Evolutionary conservation across 1,139 yeast genomes (phyloP).

Genomic region (Candida sp.): DNA sequence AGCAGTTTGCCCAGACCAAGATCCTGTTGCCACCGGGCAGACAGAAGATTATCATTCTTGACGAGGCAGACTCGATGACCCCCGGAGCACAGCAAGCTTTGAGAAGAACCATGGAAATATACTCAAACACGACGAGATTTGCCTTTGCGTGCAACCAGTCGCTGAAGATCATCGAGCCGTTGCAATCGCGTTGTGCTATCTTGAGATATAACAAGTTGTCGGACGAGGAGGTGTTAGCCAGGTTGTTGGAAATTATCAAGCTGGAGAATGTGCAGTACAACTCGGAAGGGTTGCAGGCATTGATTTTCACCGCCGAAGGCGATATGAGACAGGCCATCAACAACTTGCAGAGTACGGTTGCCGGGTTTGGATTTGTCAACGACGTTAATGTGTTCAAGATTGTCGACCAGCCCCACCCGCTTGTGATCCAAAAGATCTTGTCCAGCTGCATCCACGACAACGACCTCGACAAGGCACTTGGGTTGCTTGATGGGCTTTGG

Average conservation of each 20-base stretch:
- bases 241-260: constrained; percentile 74
- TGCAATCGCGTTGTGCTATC: constrained; percentile 97
- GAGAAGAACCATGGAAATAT: constrained; percentile 96
- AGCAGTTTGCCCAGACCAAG: constrained; percentile 75
- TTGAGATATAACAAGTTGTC: constrained; percentile 80
- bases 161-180: constrained; percentile 93
- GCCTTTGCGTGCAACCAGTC: constrained; percentile 98
- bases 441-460: constrained; percentile 50
- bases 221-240: constrained; percentile 83
- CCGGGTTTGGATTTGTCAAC: constrained; percentile 91
- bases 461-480: constrained; percentile 70
- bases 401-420: constrained; percentile 97
- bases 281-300: constrained; percentile 92
- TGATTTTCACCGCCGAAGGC: constrained; percentile 97
- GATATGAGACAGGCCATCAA: constrained; percentile 99
- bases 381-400: constrained; percentile 93
- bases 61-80: constrained; percentile 98
- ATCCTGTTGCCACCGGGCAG: constrained; percentile 56
- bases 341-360: constrained; percentile 90
- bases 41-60: constrained; percentile 84
- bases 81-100: constrained; percentile 99
- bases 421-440: constrained; percentile 79
- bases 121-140: constrained; percentile 92
- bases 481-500: constrained; percentile 74
- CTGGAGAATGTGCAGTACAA: constrained; percentile 77